Conservation (phyloP, 768 basidiomycete species). For the Termitomyces sp. region DNA sequence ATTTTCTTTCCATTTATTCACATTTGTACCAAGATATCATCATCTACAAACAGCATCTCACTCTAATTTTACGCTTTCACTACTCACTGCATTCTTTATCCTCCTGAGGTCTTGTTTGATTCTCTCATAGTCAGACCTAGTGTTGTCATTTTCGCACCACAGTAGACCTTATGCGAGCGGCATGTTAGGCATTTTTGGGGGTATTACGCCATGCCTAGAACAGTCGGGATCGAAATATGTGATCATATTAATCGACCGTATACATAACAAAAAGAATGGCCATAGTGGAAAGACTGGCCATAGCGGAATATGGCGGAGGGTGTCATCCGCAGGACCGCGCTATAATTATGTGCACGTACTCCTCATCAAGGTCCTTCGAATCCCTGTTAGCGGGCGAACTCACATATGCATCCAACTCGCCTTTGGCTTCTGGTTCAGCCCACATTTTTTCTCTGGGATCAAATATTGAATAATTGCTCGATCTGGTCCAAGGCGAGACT, state of each 20-base stretch:
- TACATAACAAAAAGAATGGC: no score
- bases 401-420: neutral
- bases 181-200: no score
- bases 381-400: no score
- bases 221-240: no score
- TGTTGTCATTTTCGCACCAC: no score
- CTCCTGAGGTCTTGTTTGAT: neutral
- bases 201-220: no score
- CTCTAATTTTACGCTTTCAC: neutral
- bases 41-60: neutral
- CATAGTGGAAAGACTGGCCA: no score
- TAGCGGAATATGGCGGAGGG: no score
- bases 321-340: neutral
- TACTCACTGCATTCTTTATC: neutral
- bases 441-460: neutral
- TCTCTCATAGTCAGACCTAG: no score
- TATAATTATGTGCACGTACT: neutral
- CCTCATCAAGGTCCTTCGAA: no score
- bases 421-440: neutral
- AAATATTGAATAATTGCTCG: neutral
- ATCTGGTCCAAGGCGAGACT: neutral
- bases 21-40: neutral
- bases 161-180: no score
- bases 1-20: neutral
- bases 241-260: no score